Evolutionary conservation across 306 rosid species (phyloP).

Genomic region (Aeschynomene evenia): DNA sequence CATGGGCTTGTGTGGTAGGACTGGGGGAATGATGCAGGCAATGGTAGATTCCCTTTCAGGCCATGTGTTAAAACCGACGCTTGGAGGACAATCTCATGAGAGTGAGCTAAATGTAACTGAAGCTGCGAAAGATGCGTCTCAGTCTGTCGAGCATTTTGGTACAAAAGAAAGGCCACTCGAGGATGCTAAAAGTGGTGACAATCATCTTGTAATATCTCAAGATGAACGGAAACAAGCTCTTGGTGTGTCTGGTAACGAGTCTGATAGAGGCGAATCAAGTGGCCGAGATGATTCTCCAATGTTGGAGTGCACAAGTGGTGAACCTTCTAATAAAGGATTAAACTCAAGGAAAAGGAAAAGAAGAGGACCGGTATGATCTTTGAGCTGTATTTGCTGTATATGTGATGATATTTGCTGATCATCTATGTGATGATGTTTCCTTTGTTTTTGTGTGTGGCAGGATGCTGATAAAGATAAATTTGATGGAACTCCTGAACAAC

Average conservation of each 20-base stretch:
- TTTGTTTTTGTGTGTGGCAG: conserved; percentile 45
- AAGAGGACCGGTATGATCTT: conserved; percentile 58
- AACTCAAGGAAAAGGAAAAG: conserved; percentile 87
- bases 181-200: conserved; percentile 58
- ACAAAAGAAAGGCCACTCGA: conserved; percentile 53
- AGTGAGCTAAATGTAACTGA: conserved; percentile 48
- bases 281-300: conserved; percentile 54
- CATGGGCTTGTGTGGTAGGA: conserved; percentile 40
- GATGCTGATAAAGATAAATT: conserved; percentile 56
- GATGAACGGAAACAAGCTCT: conserved; percentile 59
- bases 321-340: conserved; percentile 50
- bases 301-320: conserved; percentile 59
- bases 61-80: background rate
- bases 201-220: conserved; percentile 43
- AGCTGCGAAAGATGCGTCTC: conserved; percentile 48
- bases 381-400: background rate
- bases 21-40: conserved; percentile 29
- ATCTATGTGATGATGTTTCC: background rate
- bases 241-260: conserved; percentile 56
- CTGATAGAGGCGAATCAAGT: conserved; percentile 72
- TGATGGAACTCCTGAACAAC: conserved; percentile 44
- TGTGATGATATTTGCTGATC: conserved; percentile 1
- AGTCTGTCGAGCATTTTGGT: conserved; percentile 46
- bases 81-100: conserved; percentile 45
- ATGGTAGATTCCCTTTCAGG: background rate